Percentiles rank a stretch among this genome's conserved stretches.
Conservation (phyloP, 192 early-diverging fungal species). For the Coemansia sp. region DNA sequence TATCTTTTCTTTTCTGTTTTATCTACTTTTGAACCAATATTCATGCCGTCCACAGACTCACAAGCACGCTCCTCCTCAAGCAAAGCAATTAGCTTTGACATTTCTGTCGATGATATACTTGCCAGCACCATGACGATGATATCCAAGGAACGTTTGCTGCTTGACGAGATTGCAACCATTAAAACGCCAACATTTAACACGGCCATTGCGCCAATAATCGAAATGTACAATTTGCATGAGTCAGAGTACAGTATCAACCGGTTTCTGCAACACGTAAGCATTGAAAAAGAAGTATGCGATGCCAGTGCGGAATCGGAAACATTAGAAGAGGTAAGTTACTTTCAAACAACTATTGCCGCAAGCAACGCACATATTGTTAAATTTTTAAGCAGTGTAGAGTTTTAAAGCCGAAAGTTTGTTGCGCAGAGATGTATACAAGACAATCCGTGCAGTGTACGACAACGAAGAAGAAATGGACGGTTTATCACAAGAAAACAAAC, state of each 20-base stretch:
- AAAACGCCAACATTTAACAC: slow-evolving; percentile 27
- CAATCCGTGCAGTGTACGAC: slow-evolving; percentile 45
- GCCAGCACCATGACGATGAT: not conserved
- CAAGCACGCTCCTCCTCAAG: not conserved
- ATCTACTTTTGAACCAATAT: not conserved
- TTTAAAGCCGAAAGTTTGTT: slow-evolving; percentile 59
- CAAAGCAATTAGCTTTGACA: not conserved
- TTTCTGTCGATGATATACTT: not conserved
- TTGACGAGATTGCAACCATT: not conserved
- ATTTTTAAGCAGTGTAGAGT: slow-evolving; percentile 10
- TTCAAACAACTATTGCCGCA: not conserved
- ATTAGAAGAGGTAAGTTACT: slow-evolving; percentile 19
- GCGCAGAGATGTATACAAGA: slow-evolving; percentile 60
- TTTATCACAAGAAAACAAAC: slow-evolving; percentile 57
- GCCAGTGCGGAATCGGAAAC: slow-evolving; percentile 61
- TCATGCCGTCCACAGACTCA: not conserved
- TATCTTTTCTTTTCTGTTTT: not conserved
- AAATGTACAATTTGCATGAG: not conserved
- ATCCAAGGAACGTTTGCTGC: not conserved
- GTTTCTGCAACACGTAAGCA: slow-evolving; percentile 24
- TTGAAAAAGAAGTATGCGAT: slow-evolving; percentile 58
- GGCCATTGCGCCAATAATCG: slow-evolving; percentile 9
- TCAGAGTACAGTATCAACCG: not conserved
- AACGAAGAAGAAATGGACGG: slow-evolving; percentile 28
- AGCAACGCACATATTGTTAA: not conserved